Evolutionary conservation across 495 filamentous ascomycete genomes (phyloP), one percentile per base, ranked within the genome.

Genomic region (Schizothecium vesticola): DNA sequence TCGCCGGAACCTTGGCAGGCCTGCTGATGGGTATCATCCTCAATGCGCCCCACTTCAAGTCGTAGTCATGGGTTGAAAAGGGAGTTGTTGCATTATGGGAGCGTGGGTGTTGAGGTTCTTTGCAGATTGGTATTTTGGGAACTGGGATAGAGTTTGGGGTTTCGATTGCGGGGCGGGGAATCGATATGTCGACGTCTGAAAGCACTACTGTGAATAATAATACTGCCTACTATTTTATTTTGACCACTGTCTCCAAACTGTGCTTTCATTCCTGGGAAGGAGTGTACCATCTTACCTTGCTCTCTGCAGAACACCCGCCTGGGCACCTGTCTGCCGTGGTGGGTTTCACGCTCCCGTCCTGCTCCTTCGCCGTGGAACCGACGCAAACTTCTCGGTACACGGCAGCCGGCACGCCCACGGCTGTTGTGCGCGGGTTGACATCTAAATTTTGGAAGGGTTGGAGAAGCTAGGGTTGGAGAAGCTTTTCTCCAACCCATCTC

Each of bases 11-110:
- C 24, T 78, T 89, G 55, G 80, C 81, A 13, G 87, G 86, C 3
- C 77, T 82, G n/a, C 73, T 89, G 23, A 87, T 86, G 81, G 86
- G 81, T 2, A 76, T 89, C 60, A 77, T 86, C 43, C 75, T 89
- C 61, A 89, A 89, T 73, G 82, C 86, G 8, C 86, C 86, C 2
- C 77, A 73, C 61, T 80, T 51, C 43, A 51, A 51, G 43, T 51
- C 43, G 16, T 51, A 51, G 43, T 51, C 43, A 9, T 19, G 43
- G 16, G 6, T 16, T 0, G 7, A 51, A 51, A 51, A 0, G 43
- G 43, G 43, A 51, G 7, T 13, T n/a, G 43, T 19, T 51, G 43
- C 43, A 51, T 51, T 51, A n/a, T 51, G 16, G 43, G 43, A 51
- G 43, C 43, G 43, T n/a, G 43, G 33, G 43, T n/a, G 43, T 51